A percentile compares a stretch with the other conserved stretches of the same genome.
Evolutionary conservation across 129 eudicot species (phyloP).

Genomic region (Centrapalus pauciflorus): DNA sequence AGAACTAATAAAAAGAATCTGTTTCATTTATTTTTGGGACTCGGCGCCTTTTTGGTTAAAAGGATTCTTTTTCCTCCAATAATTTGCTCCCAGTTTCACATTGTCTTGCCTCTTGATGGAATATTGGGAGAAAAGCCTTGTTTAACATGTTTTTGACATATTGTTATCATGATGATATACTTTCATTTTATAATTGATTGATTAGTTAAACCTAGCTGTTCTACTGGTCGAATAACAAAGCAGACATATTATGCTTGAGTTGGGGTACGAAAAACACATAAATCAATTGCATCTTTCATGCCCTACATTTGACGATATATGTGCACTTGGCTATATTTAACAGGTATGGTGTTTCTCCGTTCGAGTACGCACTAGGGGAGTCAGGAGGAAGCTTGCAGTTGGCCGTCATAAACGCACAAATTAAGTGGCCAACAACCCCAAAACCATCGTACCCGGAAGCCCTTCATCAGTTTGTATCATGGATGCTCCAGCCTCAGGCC

Average conservation of each 20-base stretch:
- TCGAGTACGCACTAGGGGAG: constrained; percentile 88
- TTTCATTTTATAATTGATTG: not conserved
- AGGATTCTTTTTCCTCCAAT: not conserved
- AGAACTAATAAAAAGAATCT: no score
- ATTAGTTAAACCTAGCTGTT: not conserved
- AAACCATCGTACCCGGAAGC: constrained; percentile 82
- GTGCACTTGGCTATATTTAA: not conserved
- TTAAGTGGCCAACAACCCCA: constrained; percentile 82
- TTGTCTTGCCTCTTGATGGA: not conserved
- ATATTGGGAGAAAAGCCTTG: not conserved
- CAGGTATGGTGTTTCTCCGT: constrained; percentile 97
- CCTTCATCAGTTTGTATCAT: constrained; percentile 86
- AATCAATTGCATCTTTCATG: not conserved
- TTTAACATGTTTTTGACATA: not conserved
- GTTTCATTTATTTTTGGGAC: no score
- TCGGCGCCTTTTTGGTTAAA: not conserved
- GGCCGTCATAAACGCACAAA: constrained; percentile 80
- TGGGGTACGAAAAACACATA: not conserved
- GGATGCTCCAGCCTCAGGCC: constrained; percentile 97
- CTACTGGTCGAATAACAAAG: not conserved
- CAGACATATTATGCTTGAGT: not conserved
- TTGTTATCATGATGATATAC: not conserved
- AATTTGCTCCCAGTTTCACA: not conserved
- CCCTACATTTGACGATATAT: not conserved
- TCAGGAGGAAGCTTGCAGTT: constrained; percentile 92